Evolutionary conservation across 1,139 yeast species (phyloP), one percentile per base, ranked within the genome.

Genomic region (Schwanniomyces etchellsii): DNA sequence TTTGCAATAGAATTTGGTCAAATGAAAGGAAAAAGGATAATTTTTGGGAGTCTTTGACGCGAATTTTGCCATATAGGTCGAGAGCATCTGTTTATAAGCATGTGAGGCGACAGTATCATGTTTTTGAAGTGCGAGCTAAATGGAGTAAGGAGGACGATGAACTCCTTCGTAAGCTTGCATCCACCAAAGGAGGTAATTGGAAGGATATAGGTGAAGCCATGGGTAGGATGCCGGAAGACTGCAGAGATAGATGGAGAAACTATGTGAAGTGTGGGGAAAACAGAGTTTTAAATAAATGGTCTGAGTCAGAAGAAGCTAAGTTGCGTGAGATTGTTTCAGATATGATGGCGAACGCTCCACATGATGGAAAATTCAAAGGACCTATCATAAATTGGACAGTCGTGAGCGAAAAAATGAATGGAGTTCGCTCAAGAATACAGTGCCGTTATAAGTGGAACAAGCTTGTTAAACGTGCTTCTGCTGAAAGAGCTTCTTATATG

Each of bases 211-310:
- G 96, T 3, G 70, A 70, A 33, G 58, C 67, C 5, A 64, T 88
- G 76, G 85, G 85, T 9, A 71, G 97, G 47, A 89, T 89, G 97
- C 96, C 97, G 0, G 97, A 89, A 48, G 97, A 89, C 58, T 88
- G 96, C 53, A 71, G 97, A 42, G 97, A 89, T 52, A 69, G 97
- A 41, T 89, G 95, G 95, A 71, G 97, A 55, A 89, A 89, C 54
- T 89, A 89, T 49, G 82, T 88, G 38, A 88, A 88, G 53, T 88
- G 96, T 60, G 96, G 96, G 17, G 65, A 64, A 11, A 74, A 74
- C 35, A 66, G 96, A 40, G 74, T 77, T 11, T 71, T 73, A 30
- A 81, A 84, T 52, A 83, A 81, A 50, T 89, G 97, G 97, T 63
- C 80, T 0, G 51, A 55, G 1, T 79, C 74, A 25, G 96, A 88